Evolutionary conservation across 176 grass and related monocot genomes (phyloP).

Genomic region (Raddia guianensis): DNA sequence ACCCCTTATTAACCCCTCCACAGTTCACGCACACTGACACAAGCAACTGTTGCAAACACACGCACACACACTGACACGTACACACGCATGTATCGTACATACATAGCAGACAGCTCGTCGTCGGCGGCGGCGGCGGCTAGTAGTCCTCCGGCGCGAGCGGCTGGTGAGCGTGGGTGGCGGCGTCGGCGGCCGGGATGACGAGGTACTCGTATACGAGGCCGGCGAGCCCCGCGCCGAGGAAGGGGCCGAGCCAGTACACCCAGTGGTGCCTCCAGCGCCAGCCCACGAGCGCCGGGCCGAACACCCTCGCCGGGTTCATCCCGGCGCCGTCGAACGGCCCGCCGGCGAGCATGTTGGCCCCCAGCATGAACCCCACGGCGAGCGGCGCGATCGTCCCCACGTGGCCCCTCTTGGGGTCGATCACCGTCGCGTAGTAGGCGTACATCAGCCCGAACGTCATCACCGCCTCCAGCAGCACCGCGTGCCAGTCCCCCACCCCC

Average conservation of each 20-base stretch:
- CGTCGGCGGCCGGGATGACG: conserved; percentile 53
- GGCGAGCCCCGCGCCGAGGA: conserved; percentile 67
- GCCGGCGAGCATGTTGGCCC: conserved; percentile 85
- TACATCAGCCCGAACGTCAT: conserved; percentile 92
- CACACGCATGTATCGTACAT: not conserved
- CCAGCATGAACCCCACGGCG: conserved; percentile 76
- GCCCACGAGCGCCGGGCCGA: conserved; percentile 72
- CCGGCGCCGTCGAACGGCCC: conserved; percentile 82
- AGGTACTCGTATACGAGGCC: conserved; percentile 83
- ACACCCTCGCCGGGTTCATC: conserved; percentile 91
- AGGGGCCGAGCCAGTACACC: conserved; percentile 93
- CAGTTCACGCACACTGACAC: not conserved
- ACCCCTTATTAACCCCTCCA: conserved; percentile 46
- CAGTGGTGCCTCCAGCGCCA: conserved; percentile 94
- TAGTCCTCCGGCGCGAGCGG: conserved; percentile 92
- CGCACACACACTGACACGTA: too few relatives aligned
- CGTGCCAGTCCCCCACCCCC: conserved; percentile 77
- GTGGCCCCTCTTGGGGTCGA: conserved; percentile 80
- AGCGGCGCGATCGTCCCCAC: conserved; percentile 81
- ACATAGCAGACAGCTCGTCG: not conserved
- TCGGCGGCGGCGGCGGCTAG: conserved; percentile 35
- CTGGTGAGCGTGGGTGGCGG: conserved; percentile 59
- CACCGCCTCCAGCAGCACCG: conserved; percentile 74
- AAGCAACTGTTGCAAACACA: not conserved
- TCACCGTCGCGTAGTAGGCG: conserved; percentile 80